Evolutionary conservation across 805 yeast species (phyloP).

Genomic region (Candida fluviatilis): DNA sequence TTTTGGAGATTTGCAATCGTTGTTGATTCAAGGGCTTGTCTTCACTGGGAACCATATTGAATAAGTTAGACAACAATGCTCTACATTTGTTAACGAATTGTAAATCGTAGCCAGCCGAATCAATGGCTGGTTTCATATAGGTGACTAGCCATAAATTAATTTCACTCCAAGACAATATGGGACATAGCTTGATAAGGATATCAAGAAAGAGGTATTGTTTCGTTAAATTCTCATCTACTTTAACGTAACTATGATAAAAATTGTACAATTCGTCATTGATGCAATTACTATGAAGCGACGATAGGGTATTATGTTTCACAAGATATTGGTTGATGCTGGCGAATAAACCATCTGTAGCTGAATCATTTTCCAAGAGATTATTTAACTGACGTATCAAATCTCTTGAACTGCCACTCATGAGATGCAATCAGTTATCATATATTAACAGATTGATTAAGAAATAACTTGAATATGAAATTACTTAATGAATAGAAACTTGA

Average conservation of each 20-base stretch:
- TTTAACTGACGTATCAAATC: slow-evolving; percentile 14
- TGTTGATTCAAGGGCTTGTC: slow-evolving; percentile 18
- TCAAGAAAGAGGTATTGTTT: slow-evolving; percentile 38
- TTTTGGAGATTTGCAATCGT: slow-evolving; percentile 17
- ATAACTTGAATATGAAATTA: too few species aligned
- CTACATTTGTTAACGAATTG: slow-evolving; percentile 30
- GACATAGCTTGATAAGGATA: slow-evolving; percentile 29
- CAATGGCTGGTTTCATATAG: slow-evolving; percentile 48
- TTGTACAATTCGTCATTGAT: slow-evolving; percentile 33
- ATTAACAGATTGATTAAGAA: too few species aligned
- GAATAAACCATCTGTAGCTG: slow-evolving; percentile 10
- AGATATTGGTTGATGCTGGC: slow-evolving; percentile 14
- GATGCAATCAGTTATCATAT: too few species aligned
- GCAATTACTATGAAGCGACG: slow-evolving; percentile 20
- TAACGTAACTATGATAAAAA: slow-evolving; percentile 28
- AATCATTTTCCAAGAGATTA: neutral
- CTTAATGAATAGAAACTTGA: too few species aligned
- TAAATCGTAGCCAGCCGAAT: slow-evolving; percentile 53
- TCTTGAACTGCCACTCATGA: slow-evolving; percentile 14
- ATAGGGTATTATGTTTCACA: slow-evolving; percentile 31
- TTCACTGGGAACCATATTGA: slow-evolving; percentile 8
- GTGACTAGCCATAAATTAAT: slow-evolving; percentile 47
- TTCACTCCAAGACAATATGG: slow-evolving; percentile 25
- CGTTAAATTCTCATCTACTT: slow-evolving; percentile 20
- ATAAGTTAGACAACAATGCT: slow-evolving; percentile 18